phyloP scores from a whole-genome alignment of 1,284 basidiomycete species.

The Cryptococcus sp. region DNA sequence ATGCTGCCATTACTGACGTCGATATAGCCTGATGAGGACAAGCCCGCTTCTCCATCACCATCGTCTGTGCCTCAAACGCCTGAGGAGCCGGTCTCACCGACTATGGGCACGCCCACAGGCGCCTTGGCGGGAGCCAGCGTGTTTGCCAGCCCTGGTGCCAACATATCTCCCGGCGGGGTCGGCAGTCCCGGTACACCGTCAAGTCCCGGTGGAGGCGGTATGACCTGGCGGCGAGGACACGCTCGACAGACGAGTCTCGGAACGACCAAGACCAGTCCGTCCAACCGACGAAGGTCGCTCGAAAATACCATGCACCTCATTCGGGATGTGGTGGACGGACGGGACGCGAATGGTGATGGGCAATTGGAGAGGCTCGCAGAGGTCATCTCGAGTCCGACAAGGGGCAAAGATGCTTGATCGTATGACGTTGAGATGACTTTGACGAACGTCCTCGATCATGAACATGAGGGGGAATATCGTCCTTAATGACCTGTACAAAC shows the following conservation, averaged over 20 bases:
- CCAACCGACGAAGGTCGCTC: slow-evolving; percentile 84
- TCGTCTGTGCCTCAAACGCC: slow-evolving; percentile 40
- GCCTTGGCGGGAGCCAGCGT: too few relatives aligned
- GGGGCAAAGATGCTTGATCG: slow-evolving; percentile 9
- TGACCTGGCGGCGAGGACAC: slow-evolving; percentile 62
- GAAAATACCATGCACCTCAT: slow-evolving; percentile 97
- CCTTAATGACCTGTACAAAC: too few relatives aligned
- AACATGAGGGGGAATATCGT: too few relatives aligned
- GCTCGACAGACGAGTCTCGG: slow-evolving; percentile 85
- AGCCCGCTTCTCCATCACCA: slow-evolving; percentile 55
- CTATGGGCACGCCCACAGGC: slow-evolving; percentile 1
- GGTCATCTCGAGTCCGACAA: slow-evolving; percentile 48
- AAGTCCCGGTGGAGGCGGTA: slow-evolving; percentile 40
- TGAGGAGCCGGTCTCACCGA: slow-evolving; percentile 22
- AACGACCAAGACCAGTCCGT: slow-evolving; percentile 94
- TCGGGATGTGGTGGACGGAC: slow-evolving; percentile 79
- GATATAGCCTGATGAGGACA: slow-evolving; percentile 51
- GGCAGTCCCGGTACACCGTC: slow-evolving; percentile 49
- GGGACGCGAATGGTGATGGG: slow-evolving; percentile 53
- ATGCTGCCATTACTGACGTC: background rate
- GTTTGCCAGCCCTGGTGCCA: slow-evolving; percentile 2
- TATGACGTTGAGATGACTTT: background rate
- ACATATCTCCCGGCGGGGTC: background rate
- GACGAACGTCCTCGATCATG: too few relatives aligned
- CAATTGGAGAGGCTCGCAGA: slow-evolving; percentile 51